Conservation (phyloP, 2,329 filamentous ascomycete species). For the Aplosporella prunicola region DNA sequence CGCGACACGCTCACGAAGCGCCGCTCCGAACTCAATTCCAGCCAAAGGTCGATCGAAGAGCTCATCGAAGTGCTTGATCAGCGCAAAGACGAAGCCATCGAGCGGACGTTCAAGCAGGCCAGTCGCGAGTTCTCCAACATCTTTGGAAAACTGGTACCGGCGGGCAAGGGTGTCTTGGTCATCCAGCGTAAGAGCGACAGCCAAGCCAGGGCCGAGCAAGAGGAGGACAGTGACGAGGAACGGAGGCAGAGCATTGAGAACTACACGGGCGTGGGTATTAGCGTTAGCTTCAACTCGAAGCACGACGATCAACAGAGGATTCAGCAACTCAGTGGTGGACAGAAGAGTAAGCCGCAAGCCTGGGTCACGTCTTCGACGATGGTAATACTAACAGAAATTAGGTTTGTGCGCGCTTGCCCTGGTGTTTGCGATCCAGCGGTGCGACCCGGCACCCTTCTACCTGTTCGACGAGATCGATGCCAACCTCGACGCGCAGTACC, state of each 20-base stretch:
- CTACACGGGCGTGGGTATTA: slow-evolving; percentile 92
- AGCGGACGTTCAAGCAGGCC: slow-evolving; percentile 97
- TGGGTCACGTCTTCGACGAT: background rate
- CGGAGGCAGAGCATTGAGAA: slow-evolving; percentile 64
- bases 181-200: slow-evolving; percentile 86
- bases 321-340: slow-evolving; percentile 90
- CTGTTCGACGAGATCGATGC: slow-evolving; percentile 99
- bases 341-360: slow-evolving; percentile 69
- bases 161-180: slow-evolving; percentile 80
- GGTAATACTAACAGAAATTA: slow-evolving; percentile 26
- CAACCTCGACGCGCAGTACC: slow-evolving; percentile 95
- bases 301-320: slow-evolving; percentile 97
- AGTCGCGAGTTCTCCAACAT: slow-evolving; percentile 86
- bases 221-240: slow-evolving; percentile 39
- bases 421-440: slow-evolving; percentile 97
- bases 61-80: slow-evolving; percentile 88
- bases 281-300: slow-evolving; percentile 97
- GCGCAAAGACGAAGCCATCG: slow-evolving; percentile 94
- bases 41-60: slow-evolving; percentile 79
- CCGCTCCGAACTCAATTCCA: slow-evolving; percentile 76
- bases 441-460: slow-evolving; percentile 95
- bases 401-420: slow-evolving; percentile 92
- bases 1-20: slow-evolving; percentile 79
- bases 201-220: slow-evolving; percentile 51
- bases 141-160: slow-evolving; percentile 90